Conservation (phyloP, 2,329 filamentous ascomycete genomes). For the Alternaria dauci region DNA sequence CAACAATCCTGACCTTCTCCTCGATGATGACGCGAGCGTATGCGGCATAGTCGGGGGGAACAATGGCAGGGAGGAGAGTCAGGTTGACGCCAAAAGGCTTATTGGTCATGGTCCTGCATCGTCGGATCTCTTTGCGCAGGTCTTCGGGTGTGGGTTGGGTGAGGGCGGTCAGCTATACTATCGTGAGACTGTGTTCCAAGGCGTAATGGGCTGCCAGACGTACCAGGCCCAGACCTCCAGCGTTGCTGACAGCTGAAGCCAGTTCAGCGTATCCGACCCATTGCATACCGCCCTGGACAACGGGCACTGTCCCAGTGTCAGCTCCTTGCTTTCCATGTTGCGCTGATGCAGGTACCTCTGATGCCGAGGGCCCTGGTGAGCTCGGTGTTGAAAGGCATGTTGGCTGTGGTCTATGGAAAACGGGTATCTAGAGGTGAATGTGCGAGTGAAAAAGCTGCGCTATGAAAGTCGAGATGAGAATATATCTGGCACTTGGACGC, state of each 20-base stretch:
- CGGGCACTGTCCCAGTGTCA: conserved; percentile 68
- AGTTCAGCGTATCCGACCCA: conserved; percentile 84
- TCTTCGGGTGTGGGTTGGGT: conserved; percentile 93
- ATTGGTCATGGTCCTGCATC: conserved; percentile 79
- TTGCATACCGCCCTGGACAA: conserved; percentile 89
- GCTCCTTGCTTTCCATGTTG: conserved; percentile 43
- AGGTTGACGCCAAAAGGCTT: conserved; percentile 93
- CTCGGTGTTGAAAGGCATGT: conserved; percentile 71
- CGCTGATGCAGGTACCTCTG: conserved; percentile 44
- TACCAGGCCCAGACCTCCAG: conserved; percentile 79
- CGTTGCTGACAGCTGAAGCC: conserved; percentile 70
- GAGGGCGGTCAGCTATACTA: conserved; percentile 73
- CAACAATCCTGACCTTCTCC: conserved; percentile 88
- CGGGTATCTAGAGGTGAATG: not conserved
- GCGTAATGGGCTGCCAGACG: not conserved
- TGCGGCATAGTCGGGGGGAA: conserved; percentile 89
- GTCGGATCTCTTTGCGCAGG: conserved; percentile 90
- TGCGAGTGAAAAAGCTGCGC: not conserved
- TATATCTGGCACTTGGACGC: conserved; percentile 17
- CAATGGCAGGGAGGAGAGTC: conserved; percentile 87
- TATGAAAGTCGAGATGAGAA: conserved; percentile 1
- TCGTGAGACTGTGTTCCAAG: conserved; percentile 20
- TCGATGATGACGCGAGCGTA: conserved; percentile 94
- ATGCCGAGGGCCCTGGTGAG: conserved; percentile 69
- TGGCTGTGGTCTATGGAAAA: conserved; percentile 9